phyloP scores from a whole-genome alignment of 805 yeast genomes.

The Candida glaebosa region DNA sequence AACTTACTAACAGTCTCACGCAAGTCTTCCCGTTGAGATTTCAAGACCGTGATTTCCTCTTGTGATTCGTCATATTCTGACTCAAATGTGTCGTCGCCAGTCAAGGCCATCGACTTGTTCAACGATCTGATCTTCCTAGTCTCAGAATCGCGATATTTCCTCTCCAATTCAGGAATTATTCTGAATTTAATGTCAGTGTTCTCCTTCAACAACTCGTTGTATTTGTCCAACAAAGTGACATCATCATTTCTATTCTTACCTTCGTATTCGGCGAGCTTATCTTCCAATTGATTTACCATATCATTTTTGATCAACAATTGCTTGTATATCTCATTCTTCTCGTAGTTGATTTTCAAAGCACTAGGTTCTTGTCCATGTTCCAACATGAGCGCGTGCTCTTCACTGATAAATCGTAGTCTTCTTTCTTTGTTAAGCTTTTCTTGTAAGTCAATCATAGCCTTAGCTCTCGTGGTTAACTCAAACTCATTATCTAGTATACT shows the following conservation, averaged over 20 bases:
- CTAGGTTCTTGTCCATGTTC: conserved; percentile 54
- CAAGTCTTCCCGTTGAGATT: conserved; percentile 38
- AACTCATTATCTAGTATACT: conserved; percentile 8
- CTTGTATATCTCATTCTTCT: conserved; percentile 50
- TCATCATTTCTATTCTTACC: conserved; percentile 13
- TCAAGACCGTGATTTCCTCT: conserved; percentile 20
- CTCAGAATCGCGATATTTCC: conserved; percentile 15
- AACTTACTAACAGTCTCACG: conserved; percentile 37
- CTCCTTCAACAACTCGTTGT: conserved; percentile 37
- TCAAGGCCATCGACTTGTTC: conserved; percentile 2
- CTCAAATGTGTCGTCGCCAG: conserved; percentile 5
- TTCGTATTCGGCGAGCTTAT: conserved; percentile 40
- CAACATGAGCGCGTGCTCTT: conserved; percentile 58
- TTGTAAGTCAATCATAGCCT: conserved; percentile 43
- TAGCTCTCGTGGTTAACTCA: conserved; percentile 14
- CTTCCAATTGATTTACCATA: conserved; percentile 41
- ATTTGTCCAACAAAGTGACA: conserved; percentile 32
- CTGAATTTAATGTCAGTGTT: conserved; percentile 40
- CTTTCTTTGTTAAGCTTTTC: conserved; percentile 62
- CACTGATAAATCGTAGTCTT: conserved; percentile 62
- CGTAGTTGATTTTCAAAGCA: conserved; percentile 52
- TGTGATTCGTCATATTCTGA: conserved; percentile 13
- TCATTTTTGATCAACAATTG: conserved; percentile 49
- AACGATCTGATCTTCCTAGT: conserved; percentile 1
- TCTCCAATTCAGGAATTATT: conserved; percentile 46